These are phyloP conservation scores for Paecilomyces sp. DNA, from an alignment of 2,329 filamentous ascomycete genomes.

Conservation along the genomic window DNA sequence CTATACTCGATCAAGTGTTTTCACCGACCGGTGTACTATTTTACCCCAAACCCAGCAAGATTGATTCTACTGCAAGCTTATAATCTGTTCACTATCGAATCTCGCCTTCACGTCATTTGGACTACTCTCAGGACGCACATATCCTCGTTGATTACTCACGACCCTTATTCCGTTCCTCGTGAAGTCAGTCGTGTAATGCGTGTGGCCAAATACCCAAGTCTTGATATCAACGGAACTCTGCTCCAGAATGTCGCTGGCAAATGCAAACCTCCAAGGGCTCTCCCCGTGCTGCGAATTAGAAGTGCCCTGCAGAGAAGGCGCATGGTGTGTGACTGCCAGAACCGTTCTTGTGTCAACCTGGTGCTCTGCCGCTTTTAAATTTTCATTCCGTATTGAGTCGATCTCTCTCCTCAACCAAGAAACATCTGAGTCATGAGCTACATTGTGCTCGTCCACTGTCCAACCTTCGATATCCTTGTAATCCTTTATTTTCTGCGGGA, in stretches of 20 bases:
- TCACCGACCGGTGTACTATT: background rate
- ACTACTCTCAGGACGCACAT: constrained; percentile 10
- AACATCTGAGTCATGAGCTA: constrained; percentile 39
- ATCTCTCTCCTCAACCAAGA: constrained; percentile 43
- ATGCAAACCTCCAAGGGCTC: constrained; percentile 43
- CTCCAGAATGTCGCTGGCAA: constrained; percentile 42
- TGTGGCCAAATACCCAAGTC: constrained; percentile 35
- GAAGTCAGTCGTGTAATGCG: constrained; percentile 33
- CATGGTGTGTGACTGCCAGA: constrained; percentile 47
- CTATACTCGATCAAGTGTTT: background rate
- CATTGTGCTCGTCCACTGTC: constrained; percentile 44
- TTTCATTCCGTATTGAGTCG: background rate
- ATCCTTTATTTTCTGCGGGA: constrained; percentile 43
- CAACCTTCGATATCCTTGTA: constrained; percentile 45
- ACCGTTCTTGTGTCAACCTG: constrained; percentile 14
- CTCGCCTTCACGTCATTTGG: background rate
- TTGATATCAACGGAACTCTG: constrained; percentile 16
- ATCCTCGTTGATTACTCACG: constrained; percentile 35
- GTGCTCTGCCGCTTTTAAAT: background rate
- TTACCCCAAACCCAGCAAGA: background rate
- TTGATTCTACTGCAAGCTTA: background rate
- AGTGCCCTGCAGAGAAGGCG: constrained; percentile 41
- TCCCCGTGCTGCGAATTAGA: constrained; percentile 41
- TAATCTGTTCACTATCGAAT: background rate
- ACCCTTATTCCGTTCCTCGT: constrained; percentile 23